Base-by-base conservation (phyloP, 352 stramenopile species). In the Plasmopara halstedii region DNA sequence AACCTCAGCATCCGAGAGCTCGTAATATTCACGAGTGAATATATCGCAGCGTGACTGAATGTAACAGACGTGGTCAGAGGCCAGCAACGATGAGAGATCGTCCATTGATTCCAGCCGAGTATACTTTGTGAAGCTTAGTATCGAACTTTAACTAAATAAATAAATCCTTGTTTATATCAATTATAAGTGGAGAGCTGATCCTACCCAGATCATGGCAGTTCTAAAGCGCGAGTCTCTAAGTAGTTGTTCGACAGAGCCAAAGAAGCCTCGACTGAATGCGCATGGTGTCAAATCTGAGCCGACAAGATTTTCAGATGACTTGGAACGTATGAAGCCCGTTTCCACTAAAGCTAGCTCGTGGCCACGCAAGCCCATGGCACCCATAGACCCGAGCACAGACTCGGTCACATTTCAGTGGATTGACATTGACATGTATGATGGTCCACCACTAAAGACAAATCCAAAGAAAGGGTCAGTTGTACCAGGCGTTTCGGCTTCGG, bases 351-450 rank as follows among this genome's bases (percentile, higher is more conserved):
- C 75, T 47, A 83, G 56, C 27, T 55, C 76, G 45, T 88, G 75
- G 79, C 72, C 66, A 31, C 75, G 79, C 26, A 71, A 66, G 39
- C 47, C 67, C 5, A 36, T 85, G 41, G 37, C 25, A 11, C 42
- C 56, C 10, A 22, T 82, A 19, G 57, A 87, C 35, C 60, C 73
- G 8, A 23, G 19, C 8, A 33, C 42, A 33, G 63, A 78, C 38
- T 50, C 59, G 10, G 40, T 89, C 29, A 57, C 71, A 5, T 89
- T 99, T 49, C 95, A 99, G 70, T 99, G 96, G 95, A 87, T 99
- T 39, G 96, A 99, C 58, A 97, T 99, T 46, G 96, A 99, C 68
- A 98, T 99, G 85, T 97, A 97, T 39, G 76, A 93, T 15, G 95
- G 94, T 2, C 45, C 75, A 23, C 88, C 94, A 10, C 73, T 98